phyloP scores from a whole-genome alignment of 106 monocot species.

The Dioscorea alata region DNA sequence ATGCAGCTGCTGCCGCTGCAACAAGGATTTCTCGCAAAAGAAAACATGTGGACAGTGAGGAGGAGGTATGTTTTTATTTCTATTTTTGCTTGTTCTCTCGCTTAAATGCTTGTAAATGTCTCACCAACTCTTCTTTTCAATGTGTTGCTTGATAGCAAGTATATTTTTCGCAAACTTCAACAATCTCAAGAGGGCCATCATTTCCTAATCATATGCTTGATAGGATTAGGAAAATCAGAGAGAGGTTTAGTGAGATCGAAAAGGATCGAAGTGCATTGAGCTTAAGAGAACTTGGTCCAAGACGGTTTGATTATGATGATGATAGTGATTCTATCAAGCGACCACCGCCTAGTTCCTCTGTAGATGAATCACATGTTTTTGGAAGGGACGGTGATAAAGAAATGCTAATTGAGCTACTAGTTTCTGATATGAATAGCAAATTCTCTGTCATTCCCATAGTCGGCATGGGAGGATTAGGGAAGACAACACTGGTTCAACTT shows the following conservation, averaged over 20 bases:
- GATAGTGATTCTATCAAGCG: background rate
- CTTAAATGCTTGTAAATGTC: no score
- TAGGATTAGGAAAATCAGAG: constrained; percentile 5
- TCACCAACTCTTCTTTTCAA: no score
- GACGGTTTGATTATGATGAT: background rate
- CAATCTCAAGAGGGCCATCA: no score
- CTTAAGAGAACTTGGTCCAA: background rate
- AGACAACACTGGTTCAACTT: constrained; percentile 4
- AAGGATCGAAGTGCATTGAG: background rate
- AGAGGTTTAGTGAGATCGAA: constrained; percentile 10
- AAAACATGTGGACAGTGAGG: background rate
- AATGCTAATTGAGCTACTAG: constrained; percentile 2
- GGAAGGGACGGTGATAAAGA: constrained; percentile 23
- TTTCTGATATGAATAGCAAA: background rate
- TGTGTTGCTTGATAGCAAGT: no score
- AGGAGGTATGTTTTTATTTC: background rate
- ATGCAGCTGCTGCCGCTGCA: background rate
- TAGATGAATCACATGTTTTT: background rate
- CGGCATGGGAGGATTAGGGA: constrained; percentile 20
- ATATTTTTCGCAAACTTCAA: no score
- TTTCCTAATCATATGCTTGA: background rate
- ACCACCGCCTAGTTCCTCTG: background rate
- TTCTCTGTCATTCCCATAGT: constrained; percentile 11
- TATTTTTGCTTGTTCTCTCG: background rate
- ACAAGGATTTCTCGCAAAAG: background rate